phyloP scores from a whole-genome alignment of 1,284 basidiomycete genomes.

The Puccinia polysora region DNA sequence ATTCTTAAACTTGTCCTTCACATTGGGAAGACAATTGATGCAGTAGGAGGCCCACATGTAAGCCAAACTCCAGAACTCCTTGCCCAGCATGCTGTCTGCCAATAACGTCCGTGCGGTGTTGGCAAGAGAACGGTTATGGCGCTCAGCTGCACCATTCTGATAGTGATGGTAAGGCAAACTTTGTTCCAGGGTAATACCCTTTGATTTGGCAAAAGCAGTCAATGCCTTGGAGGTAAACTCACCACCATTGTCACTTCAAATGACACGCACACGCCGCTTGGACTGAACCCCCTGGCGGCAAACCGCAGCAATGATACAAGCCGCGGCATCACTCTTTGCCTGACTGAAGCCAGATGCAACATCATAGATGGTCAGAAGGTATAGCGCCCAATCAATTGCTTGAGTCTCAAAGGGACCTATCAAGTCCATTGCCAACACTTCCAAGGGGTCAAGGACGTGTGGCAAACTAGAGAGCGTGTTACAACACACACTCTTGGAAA shows the following conservation, averaged over 20 bases:
- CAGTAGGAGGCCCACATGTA: too few relatives aligned
- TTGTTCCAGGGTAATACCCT: not conserved
- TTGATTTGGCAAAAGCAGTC: not conserved
- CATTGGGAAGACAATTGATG: too few relatives aligned
- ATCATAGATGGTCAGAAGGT: not conserved
- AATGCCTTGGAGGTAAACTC: not conserved
- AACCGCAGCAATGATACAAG: not conserved
- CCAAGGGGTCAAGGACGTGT: too few relatives aligned
- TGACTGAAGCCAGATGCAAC: not conserved
- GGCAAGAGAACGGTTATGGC: not conserved
- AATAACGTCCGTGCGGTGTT: not conserved
- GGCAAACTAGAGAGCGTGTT: too few relatives aligned
- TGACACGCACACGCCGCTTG: too few relatives aligned
- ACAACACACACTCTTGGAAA: too few relatives aligned
- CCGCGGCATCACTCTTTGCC: not conserved
- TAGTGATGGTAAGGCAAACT: not conserved
- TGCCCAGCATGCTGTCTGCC: not conserved
- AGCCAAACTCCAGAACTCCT: not conserved
- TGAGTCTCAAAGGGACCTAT: not conserved
- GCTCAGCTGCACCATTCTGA: not conserved
- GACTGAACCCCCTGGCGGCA: too few relatives aligned
- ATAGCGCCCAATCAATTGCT: not conserved
- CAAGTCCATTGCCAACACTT: not conserved
- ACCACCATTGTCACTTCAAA: not conserved
- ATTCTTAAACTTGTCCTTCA: too few relatives aligned